Evolutionary conservation across 306 rosid genomes (phyloP).

Genomic region (Quercus gilva): DNA sequence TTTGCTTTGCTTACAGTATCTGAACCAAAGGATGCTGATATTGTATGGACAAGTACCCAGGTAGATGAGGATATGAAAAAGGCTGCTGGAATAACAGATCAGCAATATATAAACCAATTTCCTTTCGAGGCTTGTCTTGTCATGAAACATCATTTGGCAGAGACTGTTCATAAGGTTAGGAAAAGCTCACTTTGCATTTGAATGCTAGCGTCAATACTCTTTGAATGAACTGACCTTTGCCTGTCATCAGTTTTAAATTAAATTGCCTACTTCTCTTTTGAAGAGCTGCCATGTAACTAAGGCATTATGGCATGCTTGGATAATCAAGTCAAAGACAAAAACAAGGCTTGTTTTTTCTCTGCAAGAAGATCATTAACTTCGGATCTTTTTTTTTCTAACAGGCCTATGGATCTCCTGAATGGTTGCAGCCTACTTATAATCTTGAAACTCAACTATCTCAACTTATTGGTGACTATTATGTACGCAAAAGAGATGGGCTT

Average conservation of each 20-base stretch:
- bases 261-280: constrained; percentile 3
- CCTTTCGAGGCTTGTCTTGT: constrained; percentile 96
- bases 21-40: constrained; percentile 84
- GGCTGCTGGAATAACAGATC: constrained; percentile 73
- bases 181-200: constrained; percentile 15
- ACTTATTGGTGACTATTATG: constrained; percentile 76
- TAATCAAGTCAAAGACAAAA: not conserved
- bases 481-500: constrained; percentile 65
- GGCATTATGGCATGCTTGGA: constrained; percentile 9
- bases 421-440: constrained; percentile 96
- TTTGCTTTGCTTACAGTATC: constrained; percentile 48
- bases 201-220: constrained; percentile 6
- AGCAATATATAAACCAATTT: constrained; percentile 80
- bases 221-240: constrained; percentile 6
- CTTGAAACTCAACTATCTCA: constrained; percentile 80
- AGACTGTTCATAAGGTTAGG: constrained; percentile 80
- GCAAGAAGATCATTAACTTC: not conserved
- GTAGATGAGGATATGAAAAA: constrained; percentile 84
- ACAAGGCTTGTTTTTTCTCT: not conserved
- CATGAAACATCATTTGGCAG: constrained; percentile 97
- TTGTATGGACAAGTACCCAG: constrained; percentile 85
- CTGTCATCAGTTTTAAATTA: constrained; percentile 3
- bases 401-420: constrained; percentile 83
- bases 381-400: constrained; percentile 21
- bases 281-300: not conserved